Conservation (phyloP, 257 asterid genomes). For the Fraxinus pennsylvanica region DNA sequence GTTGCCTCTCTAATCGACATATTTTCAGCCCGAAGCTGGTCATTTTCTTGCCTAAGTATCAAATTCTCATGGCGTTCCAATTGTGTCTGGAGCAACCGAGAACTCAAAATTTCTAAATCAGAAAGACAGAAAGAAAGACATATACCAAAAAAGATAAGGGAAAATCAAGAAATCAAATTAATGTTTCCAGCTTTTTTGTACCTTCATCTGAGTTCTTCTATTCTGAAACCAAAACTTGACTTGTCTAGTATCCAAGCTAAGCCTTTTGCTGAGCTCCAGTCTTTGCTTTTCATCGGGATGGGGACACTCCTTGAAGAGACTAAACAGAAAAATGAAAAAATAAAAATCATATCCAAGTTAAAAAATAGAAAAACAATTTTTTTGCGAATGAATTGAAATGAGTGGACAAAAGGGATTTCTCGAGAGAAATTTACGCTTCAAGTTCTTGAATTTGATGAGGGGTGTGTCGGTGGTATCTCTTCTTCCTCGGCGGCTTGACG, state of each 20-base stretch:
- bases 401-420: conserved; percentile 2
- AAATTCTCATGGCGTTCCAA: conserved; percentile 59
- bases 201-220: conserved; percentile 97
- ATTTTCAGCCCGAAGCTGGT: conserved; percentile 52
- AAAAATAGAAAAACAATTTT: neutral
- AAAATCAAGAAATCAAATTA: neutral
- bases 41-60: conserved; percentile 53
- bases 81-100: conserved; percentile 45
- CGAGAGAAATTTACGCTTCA: conserved; percentile 52
- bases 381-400: neutral
- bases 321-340: conserved; percentile 19
- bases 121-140: neutral
- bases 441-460: conserved; percentile 98
- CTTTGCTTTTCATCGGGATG: conserved; percentile 98
- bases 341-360: neutral
- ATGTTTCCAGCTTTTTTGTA: conserved; percentile 19
- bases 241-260: conserved; percentile 73
- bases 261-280: conserved; percentile 81
- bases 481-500: conserved; percentile 78
- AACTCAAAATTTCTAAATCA: conserved; percentile 14
- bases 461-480: conserved; percentile 96
- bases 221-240: conserved; percentile 97
- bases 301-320: conserved; percentile 92
- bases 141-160: neutral
- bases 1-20: conserved; percentile 58